A percentile compares a stretch with the other conserved stretches of the same genome.
Evolutionary conservation across 2,329 filamentous ascomycete genomes (phyloP).

Genomic region (Aspergillus tamarii): DNA sequence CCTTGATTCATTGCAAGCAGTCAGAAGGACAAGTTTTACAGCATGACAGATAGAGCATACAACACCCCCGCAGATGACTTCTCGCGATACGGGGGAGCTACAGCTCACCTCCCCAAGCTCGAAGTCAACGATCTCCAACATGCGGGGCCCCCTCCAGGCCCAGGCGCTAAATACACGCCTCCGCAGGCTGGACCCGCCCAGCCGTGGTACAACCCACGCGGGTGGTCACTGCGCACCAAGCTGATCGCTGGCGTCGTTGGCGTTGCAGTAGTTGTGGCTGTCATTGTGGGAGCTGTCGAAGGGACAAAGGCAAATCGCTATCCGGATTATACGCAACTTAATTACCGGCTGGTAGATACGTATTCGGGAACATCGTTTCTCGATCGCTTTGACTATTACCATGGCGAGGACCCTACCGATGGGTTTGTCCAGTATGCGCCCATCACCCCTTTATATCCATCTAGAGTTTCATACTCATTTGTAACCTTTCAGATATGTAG

Average conservation of each 20-base stretch:
- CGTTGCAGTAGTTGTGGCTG: constrained; percentile 50
- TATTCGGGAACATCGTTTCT: constrained; percentile 49
- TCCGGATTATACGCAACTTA: constrained; percentile 46
- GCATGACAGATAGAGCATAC: constrained; percentile 19
- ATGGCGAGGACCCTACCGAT: constrained; percentile 46
- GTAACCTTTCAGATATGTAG: constrained; percentile 40
- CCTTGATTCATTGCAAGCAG: background rate
- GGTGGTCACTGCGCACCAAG: constrained; percentile 60
- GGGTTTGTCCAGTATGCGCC: constrained; percentile 53
- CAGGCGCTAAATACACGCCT: constrained; percentile 10
- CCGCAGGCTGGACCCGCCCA: constrained; percentile 8
- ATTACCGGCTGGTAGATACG: constrained; percentile 47
- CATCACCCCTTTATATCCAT: constrained; percentile 19
- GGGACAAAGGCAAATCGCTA: constrained; percentile 43
- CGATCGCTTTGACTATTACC: constrained; percentile 51
- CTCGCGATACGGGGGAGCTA: constrained; percentile 25
- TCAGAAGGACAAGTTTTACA: background rate
- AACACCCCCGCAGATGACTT: constrained; percentile 22
- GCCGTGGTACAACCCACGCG: constrained; percentile 52
- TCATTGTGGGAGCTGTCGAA: constrained; percentile 50
- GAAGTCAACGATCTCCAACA: constrained; percentile 21
- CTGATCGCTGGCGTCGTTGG: constrained; percentile 44
- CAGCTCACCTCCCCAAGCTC: constrained; percentile 23
- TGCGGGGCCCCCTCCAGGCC: constrained; percentile 18
- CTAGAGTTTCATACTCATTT: background rate